Evolutionary conservation across 2,329 filamentous ascomycete species (phyloP), one percentile per base, ranked within the genome.

Genomic region (Neofusicoccum ribis): DNA sequence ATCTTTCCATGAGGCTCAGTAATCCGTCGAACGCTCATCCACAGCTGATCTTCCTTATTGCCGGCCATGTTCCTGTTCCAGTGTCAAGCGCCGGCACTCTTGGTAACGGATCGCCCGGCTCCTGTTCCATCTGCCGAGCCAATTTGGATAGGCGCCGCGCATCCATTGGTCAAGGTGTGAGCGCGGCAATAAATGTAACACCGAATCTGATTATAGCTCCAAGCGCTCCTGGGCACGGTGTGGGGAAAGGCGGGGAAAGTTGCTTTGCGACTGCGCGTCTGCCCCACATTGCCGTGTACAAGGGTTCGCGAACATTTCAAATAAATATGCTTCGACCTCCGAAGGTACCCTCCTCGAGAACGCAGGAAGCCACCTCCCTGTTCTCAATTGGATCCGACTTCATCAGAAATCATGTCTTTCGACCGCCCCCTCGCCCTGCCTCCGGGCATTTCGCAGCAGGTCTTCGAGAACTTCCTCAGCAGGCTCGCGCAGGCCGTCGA

Each of bases 341-440:
- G 50, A 52, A 27, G n/a, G 37, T 6, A 31, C 27, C 11, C 5
- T 3, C 11, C 15, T 20, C 20, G 31, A 14, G 8, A 14, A 54
- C 8, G 27, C 27, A 31, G 27, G 27, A 44, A 44, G n/a, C 7
- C 14, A 9, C n/a, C 1, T 44, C n/a, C n/a, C 43, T 5, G 43
- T 44, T 4, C 43, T 12, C 43, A 44, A 44, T 44, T 8, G 0
- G n/a, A 2, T 20, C n/a, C 5, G 27, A 27, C 5, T 37, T 14
- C 31, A 9, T 14, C 12, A 20, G n/a, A 7, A 11, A 52, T 3
- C 9, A 63, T 63, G 61, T n/a, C 39, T 3, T 37, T n/a, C 3
- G 3, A 34, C n/a, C 61, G 41, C n/a, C 61, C 61, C n/a, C 49
- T 63, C 23, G 50, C 61, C 14, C 50, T 63, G 12, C 61, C 61